A percentile compares a stretch with the other conserved stretches of the same genome.
Evolutionary conservation across 1,284 basidiomycete genomes (phyloP).

Genomic region (Peniophora sp.): DNA sequence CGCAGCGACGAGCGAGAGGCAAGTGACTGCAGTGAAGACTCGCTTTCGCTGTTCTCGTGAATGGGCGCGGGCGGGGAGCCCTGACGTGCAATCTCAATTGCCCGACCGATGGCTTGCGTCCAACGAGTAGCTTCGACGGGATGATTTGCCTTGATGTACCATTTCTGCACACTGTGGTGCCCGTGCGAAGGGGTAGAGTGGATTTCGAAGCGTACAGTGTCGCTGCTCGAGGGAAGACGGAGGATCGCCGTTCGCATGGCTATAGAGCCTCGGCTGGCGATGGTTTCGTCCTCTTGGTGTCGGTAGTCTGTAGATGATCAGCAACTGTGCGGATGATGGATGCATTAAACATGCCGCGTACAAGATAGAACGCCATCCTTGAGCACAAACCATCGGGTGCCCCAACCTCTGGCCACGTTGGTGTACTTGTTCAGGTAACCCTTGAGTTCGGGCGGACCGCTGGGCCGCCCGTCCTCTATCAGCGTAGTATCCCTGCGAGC

Average conservation of each 20-base stretch:
- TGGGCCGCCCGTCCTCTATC: slow-evolving; percentile 34
- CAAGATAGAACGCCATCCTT: slow-evolving; percentile 82
- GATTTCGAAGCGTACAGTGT: slow-evolving; percentile 79
- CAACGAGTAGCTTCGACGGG: slow-evolving; percentile 87
- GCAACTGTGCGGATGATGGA: slow-evolving; percentile 4
- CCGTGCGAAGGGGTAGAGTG: slow-evolving; percentile 52
- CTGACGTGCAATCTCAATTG: slow-evolving; percentile 57
- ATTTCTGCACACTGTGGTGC: slow-evolving; percentile 53
- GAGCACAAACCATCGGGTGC: slow-evolving; percentile 91
- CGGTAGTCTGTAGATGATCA: slow-evolving; percentile 59
- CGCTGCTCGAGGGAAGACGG: slow-evolving; percentile 39
- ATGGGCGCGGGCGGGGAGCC: slow-evolving; percentile 14
- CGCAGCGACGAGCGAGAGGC: too few species aligned
- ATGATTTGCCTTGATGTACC: slow-evolving; percentile 89
- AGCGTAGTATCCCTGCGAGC: slow-evolving; percentile 73
- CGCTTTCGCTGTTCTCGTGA: slow-evolving; percentile 25
- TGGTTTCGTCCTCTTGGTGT: slow-evolving; percentile 85
- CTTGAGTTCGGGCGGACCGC: slow-evolving; percentile 60
- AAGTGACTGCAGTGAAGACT: slow-evolving; percentile 12
- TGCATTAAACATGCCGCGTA: slow-evolving; percentile 28
- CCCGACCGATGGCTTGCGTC: slow-evolving; percentile 68
- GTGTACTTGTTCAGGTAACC: slow-evolving; percentile 89
- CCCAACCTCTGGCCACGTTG: slow-evolving; percentile 87
- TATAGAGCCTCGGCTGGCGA: slow-evolving; percentile 85
- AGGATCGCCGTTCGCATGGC: slow-evolving; percentile 78